phyloP scores from a whole-genome alignment of 2,329 filamentous ascomycete species.

The Curvularia sp. region DNA sequence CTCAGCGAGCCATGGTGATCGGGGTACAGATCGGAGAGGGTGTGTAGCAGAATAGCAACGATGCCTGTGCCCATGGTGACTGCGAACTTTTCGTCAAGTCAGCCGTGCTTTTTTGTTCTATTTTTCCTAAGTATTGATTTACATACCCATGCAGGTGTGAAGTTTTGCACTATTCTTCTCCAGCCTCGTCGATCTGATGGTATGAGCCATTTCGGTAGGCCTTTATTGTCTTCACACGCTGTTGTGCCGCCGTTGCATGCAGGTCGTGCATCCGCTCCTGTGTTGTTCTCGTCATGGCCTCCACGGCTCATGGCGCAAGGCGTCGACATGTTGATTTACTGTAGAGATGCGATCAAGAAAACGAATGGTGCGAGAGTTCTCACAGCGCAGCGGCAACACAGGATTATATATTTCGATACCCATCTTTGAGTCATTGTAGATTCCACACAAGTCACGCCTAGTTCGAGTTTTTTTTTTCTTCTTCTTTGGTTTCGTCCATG shows the following conservation, averaged over 20 bases:
- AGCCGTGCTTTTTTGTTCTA: not conserved
- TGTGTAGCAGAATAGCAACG: constrained; percentile 64
- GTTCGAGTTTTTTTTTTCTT: not conserved
- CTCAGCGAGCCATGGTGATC: constrained; percentile 56
- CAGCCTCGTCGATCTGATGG: constrained; percentile 35
- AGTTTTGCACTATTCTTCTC: constrained; percentile 44
- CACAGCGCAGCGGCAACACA: not conserved
- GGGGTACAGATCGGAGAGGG: constrained; percentile 63
- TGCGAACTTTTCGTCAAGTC: constrained; percentile 21
- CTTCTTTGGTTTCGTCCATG: not conserved
- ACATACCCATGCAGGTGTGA: constrained; percentile 46
- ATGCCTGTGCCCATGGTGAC: constrained; percentile 40
- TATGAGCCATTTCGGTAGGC: constrained; percentile 36
- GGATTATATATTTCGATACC: not conserved
- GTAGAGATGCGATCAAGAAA: not conserved
- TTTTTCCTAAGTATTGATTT: not conserved
- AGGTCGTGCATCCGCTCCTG: not conserved
- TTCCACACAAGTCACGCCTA: not conserved
- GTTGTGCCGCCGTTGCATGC: not conserved
- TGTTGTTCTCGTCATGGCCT: not conserved
- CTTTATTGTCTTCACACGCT: constrained; percentile 6
- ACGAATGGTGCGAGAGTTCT: not conserved
- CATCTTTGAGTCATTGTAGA: not conserved
- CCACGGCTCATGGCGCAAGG: not conserved
- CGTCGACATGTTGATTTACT: not conserved